These are phyloP conservation scores for Chaetomium globosum DNA, from an alignment of 2,329 filamentous ascomycete species.

Conservation along the genomic window DNA sequence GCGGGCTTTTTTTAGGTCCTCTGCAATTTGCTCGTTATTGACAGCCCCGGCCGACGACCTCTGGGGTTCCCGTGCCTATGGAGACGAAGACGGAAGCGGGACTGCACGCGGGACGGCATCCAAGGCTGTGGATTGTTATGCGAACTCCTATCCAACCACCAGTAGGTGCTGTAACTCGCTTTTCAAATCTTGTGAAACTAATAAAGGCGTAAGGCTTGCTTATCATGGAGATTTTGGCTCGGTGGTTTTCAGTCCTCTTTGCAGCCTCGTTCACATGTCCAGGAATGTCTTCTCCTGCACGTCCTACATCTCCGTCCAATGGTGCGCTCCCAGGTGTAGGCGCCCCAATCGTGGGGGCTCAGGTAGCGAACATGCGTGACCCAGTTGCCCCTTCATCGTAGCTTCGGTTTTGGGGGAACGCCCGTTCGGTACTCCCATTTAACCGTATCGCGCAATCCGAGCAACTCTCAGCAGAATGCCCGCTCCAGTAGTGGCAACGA, in stretches of 20 bases:
- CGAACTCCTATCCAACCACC: neutral
- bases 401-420: neutral
- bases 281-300: neutral
- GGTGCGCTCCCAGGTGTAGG: neutral
- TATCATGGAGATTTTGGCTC: neutral
- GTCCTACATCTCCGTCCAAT: neutral
- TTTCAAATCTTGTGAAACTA: neutral
- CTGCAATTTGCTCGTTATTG: slow-evolving; percentile 30
- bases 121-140: neutral
- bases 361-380: neutral
- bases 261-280: neutral
- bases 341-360: neutral
- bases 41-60: slow-evolving; percentile 10
- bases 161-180: neutral
- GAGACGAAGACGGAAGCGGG: slow-evolving; percentile 26
- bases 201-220: too few relatives aligned
- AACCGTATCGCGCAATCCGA: slow-evolving; percentile 18
- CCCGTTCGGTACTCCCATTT: slow-evolving; percentile 10
- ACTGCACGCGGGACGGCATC: neutral
- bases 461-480: neutral
- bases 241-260: neutral
- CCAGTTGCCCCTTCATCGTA: neutral
- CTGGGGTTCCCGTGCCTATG: slow-evolving; percentile 25
- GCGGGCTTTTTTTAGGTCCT: slow-evolving; percentile 30
- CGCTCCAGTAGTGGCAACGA: neutral